These are phyloP conservation scores for Thelonectria blattea DNA, from an alignment of 2,329 filamentous ascomycete genomes.

Conservation along the genomic window DNA sequence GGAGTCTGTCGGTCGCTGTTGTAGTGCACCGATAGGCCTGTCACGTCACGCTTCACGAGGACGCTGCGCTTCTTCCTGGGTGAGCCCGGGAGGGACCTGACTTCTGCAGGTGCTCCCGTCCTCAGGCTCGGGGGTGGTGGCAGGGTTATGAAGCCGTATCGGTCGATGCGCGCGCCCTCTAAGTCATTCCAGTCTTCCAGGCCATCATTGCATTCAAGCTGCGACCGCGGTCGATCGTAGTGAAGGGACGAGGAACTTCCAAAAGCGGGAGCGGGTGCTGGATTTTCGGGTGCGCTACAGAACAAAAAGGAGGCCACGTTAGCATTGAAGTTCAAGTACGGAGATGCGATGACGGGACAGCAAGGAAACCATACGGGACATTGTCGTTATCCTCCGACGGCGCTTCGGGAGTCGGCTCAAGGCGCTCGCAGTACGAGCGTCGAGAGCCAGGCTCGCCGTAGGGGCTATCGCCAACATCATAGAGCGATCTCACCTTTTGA, in stretches of 20 bases:
- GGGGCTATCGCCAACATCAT: slow-evolving; percentile 61
- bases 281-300: slow-evolving; percentile 39
- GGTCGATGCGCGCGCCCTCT: slow-evolving; percentile 65
- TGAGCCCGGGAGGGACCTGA: slow-evolving; percentile 51
- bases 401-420: slow-evolving; percentile 57
- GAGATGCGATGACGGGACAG: slow-evolving; percentile 32
- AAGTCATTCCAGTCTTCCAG: slow-evolving; percentile 73
- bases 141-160: slow-evolving; percentile 70
- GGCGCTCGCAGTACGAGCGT: slow-evolving; percentile 54
- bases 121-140: slow-evolving; percentile 52
- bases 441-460: slow-evolving; percentile 59
- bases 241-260: slow-evolving; percentile 52
- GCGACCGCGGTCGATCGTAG: slow-evolving; percentile 48
- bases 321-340: slow-evolving; percentile 38
- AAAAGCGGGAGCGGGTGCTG: slow-evolving; percentile 46
- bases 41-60: slow-evolving; percentile 45
- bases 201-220: slow-evolving; percentile 61
- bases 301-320: slow-evolving; percentile 29
- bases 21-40: slow-evolving; percentile 49
- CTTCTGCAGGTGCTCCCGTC: slow-evolving; percentile 49
- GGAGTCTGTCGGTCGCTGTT: slow-evolving; percentile 53
- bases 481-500: slow-evolving; percentile 72
- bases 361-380: slow-evolving; percentile 64
- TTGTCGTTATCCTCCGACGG: slow-evolving; percentile 59
- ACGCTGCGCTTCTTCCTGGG: slow-evolving; percentile 54